phyloP scores from a whole-genome alignment of 768 basidiomycete genomes.

The Epithele typhae region DNA sequence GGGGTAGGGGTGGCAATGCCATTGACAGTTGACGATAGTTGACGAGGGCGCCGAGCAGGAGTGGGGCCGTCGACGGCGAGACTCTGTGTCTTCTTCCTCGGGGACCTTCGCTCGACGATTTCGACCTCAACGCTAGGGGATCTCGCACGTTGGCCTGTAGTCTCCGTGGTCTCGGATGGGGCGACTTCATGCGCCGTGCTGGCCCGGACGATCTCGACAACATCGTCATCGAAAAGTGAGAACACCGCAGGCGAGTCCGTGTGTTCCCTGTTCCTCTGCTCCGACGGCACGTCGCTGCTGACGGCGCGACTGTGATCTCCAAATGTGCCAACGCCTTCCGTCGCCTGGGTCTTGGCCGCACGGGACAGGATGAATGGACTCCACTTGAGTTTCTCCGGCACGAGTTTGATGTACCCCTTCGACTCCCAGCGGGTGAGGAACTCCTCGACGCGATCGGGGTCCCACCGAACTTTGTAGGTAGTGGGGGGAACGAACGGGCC shows the following conservation, averaged over 20 bases:
- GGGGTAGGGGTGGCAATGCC: conserved; percentile 9
- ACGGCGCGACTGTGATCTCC: neutral
- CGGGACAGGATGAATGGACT: conserved; percentile 81
- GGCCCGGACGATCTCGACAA: conserved; percentile 18
- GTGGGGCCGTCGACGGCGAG: neutral
- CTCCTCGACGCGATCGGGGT: conserved; percentile 57
- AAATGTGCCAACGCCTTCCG: conserved; percentile 2
- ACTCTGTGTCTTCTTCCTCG: conserved; percentile 5
- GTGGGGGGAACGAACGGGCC: conserved; percentile 59
- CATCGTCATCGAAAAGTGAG: conserved; percentile 28
- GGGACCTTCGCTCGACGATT: conserved; percentile 5
- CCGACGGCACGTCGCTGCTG: neutral
- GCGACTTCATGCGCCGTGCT: conserved; percentile 3
- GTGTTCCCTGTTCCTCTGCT: neutral
- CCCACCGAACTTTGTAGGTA: conserved; percentile 74
- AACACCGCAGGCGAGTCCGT: conserved; percentile 19
- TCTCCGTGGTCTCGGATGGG: neutral
- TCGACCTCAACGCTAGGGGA: conserved; percentile 5
- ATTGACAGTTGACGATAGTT: conserved; percentile 5
- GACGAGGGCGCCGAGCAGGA: conserved; percentile 9
- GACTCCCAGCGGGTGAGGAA: conserved; percentile 67
- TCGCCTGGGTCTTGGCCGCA: conserved; percentile 27
- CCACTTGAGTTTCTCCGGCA: conserved; percentile 89
- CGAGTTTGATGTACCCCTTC: conserved; percentile 74
- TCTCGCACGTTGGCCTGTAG: neutral